These are phyloP conservation scores for Tubosaeta sp. DNA, from an alignment of 768 basidiomycete genomes.

Conservation along the genomic window DNA sequence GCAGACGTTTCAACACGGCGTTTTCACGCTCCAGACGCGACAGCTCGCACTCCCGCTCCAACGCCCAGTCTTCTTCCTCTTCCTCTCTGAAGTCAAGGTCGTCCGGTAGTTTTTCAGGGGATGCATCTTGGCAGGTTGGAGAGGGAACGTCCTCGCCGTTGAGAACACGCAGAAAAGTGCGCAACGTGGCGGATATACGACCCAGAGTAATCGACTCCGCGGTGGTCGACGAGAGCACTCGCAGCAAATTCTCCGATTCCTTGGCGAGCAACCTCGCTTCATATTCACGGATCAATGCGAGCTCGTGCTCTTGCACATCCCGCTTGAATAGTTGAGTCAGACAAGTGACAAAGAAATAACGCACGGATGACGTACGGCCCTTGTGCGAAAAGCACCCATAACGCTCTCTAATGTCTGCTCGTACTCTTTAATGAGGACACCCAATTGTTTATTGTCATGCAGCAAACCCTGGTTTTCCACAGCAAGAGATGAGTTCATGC, in stretches of 20 bases:
- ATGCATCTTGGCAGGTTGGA: not conserved
- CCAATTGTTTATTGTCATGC: slow-evolving; percentile 95
- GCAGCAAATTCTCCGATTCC: slow-evolving; percentile 62
- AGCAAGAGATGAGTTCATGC: slow-evolving; percentile 75
- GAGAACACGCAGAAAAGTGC: slow-evolving; percentile 63
- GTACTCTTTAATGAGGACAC: slow-evolving; percentile 88
- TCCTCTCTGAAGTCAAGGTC: slow-evolving; percentile 28
- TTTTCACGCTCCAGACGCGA: slow-evolving; percentile 87
- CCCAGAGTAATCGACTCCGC: slow-evolving; percentile 64
- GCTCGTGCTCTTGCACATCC: slow-evolving; percentile 89
- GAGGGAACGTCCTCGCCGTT: slow-evolving; percentile 55
- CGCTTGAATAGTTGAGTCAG: slow-evolving; percentile 45
- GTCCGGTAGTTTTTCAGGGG: not conserved
- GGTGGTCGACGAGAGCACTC: slow-evolving; percentile 58
- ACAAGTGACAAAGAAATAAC: not conserved
- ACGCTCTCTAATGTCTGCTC: slow-evolving; percentile 93
- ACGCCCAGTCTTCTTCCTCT: slow-evolving; percentile 64
- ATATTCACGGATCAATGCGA: slow-evolving; percentile 86
- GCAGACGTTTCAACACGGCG: slow-evolving; percentile 66
- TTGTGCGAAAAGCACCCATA: slow-evolving; percentile 86
- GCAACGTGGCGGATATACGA: slow-evolving; percentile 65
- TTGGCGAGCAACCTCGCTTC: slow-evolving; percentile 76
- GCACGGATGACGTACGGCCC: slow-evolving; percentile 65
- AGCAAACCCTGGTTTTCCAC: slow-evolving; percentile 81
- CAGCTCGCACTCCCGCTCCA: slow-evolving; percentile 91